Base-by-base conservation (phyloP, 352 stramenopile genomes). In the Phytophthora citricola region DNA sequence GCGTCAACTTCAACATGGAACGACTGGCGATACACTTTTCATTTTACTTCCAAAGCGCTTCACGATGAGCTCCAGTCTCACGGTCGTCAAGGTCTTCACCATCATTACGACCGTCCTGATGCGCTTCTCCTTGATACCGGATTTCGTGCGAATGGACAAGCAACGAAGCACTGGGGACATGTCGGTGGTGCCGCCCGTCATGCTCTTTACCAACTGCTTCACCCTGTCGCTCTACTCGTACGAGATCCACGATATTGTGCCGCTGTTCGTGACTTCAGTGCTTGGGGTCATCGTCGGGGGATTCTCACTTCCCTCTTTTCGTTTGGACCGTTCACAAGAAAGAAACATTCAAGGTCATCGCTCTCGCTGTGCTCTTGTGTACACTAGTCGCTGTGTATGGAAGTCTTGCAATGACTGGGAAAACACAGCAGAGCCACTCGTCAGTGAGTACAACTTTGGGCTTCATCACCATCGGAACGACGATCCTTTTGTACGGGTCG, bases 401-500 rank as follows among this genome's bases (percentile, higher is more conserved):
- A 0, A 32, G 68, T 3, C 66, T 84, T 11, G 73, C 58, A 5
- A 53, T 69, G 17, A 49, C 36, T 11, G 72, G 66, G 9, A 20
- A 58, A 15, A 72, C 62, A 0, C 24, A 52, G 0, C 70, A 84
- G 34, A 55, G 49, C 0, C 11, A 65, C 2, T 26, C 69, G 15
- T 63, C 61, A 4, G 52, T 76, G 3, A 67, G 62, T 3, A 69
- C 73, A 14, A 65, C 60, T 4, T 44, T 85, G 20, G 81, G 77
- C 2, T 82, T 69, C 51, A 65, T 81, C 27, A 75, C 69, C 2
- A 78, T 86, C 5, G 69, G 63, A 0, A 83, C 78, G 1, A 86
- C 72, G 17, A 49, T 85, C 7, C 34, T 79, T 7, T 51, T 89
- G 38, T 90, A 85, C 53, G 62, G 67, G 20, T 89, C 79, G 0